These are phyloP conservation scores for Lentinula lateritia DNA, from an alignment of 768 basidiomycete species.

Conservation along the genomic window DNA sequence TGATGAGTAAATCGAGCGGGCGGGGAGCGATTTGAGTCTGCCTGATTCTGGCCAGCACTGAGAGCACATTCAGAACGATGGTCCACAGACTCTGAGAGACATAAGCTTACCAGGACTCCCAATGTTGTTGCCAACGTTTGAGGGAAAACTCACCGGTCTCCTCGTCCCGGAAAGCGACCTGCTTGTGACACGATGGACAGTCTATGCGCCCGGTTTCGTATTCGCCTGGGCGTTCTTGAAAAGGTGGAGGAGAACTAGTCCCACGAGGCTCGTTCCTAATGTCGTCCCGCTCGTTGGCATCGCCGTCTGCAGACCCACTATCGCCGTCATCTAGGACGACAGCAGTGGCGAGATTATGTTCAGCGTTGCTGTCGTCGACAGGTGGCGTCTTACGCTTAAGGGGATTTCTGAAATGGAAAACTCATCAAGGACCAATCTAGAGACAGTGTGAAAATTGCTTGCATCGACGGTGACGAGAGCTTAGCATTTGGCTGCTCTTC, in stretches of 20 bases:
- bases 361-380: neutral
- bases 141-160: slow-evolving; percentile 57
- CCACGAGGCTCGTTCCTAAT: neutral
- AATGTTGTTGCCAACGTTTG: slow-evolving; percentile 68
- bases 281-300: neutral
- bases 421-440: neutral
- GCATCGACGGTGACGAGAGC: neutral
- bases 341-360: neutral
- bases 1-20: neutral
- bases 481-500: neutral
- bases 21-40: neutral
- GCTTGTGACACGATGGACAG: slow-evolving; percentile 57
- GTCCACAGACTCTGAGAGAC: slow-evolving; percentile 6
- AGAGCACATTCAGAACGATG: neutral
- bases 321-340: neutral
- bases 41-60: neutral
- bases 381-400: slow-evolving; percentile 6
- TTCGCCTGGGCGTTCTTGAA: slow-evolving; percentile 26
- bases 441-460: neutral
- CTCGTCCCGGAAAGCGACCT: slow-evolving; percentile 65
- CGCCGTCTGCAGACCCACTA: neutral
- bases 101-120: slow-evolving; percentile 45
- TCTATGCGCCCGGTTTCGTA: slow-evolving; percentile 62
- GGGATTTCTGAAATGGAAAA: neutral
- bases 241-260: neutral